Evolutionary conservation across 805 yeast species (phyloP).

Genomic region (Candida insectalens): DNA sequence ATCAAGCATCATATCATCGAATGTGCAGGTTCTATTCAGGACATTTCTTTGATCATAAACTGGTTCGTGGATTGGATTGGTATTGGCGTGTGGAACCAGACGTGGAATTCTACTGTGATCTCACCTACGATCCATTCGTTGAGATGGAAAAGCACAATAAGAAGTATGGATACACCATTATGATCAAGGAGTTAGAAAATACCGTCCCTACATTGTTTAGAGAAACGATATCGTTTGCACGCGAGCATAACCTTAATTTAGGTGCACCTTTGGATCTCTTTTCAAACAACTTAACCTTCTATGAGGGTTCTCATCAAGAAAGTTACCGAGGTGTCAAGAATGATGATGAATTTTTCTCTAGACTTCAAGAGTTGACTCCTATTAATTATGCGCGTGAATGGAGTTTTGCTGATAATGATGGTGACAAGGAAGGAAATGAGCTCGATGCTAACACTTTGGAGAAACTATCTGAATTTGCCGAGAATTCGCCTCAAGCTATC

Average conservation of each 20-base stretch:
- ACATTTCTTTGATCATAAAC: conserved; percentile 67
- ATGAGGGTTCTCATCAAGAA: conserved; percentile 23
- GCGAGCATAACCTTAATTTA: conserved; percentile 34
- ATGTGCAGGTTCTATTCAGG: conserved; percentile 96
- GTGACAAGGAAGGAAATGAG: conserved; percentile 1
- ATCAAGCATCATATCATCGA: conserved; percentile 72
- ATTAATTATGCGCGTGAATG: conserved; percentile 8
- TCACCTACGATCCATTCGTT: conserved; percentile 83
- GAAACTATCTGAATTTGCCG: conserved; percentile 29
- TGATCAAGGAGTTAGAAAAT: conserved; percentile 67
- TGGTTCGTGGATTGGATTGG: conserved; percentile 70
- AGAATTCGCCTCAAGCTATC: conserved; percentile 20
- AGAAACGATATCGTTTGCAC: conserved; percentile 56
- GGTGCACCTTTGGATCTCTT: conserved; percentile 69
- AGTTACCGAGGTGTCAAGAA: conserved; percentile 18
- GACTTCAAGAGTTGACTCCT: conserved; percentile 17
- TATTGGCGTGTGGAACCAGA: conserved; percentile 97
- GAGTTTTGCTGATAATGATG: neutral
- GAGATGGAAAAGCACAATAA: conserved; percentile 66
- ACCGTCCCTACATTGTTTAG: conserved; percentile 80
- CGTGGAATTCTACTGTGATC: conserved; percentile 81
- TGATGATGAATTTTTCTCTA: conserved; percentile 18
- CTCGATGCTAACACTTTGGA: conserved; percentile 25
- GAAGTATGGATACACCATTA: conserved; percentile 76
- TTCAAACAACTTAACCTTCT: conserved; percentile 29